phyloP scores from a whole-genome alignment of 179 eudicot species.

The Beta lomatogona region DNA sequence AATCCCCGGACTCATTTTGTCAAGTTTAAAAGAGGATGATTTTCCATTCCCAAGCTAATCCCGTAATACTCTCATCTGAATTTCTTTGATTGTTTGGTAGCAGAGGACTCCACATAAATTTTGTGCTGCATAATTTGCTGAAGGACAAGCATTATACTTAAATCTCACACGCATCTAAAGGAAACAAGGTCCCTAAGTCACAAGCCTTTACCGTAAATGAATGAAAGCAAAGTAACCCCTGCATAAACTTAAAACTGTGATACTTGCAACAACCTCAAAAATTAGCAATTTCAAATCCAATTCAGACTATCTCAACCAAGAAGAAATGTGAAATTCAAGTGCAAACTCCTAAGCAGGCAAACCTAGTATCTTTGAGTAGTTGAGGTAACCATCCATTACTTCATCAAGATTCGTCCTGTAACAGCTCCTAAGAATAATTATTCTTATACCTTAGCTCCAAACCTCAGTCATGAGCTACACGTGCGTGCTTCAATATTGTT shows the following conservation, averaged over 20 bases:
- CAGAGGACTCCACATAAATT: not conserved
- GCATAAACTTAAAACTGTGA: not conserved
- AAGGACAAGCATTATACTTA: not conserved
- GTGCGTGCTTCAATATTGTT: no score
- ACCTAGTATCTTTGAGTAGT: not conserved
- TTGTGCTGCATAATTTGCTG: not conserved
- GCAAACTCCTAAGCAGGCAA: not conserved
- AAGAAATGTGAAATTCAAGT: not conserved
- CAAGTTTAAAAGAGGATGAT: not conserved
- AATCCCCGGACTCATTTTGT: not conserved
- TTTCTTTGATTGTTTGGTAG: not conserved
- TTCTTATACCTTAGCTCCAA: no score
- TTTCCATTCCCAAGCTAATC: not conserved
- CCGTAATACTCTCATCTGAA: not conserved
- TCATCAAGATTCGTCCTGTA: not conserved
- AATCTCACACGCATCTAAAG: not conserved
- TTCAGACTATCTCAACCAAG: not conserved
- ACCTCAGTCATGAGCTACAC: no score
- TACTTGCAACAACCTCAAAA: not conserved
- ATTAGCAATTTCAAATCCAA: not conserved
- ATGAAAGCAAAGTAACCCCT: not conserved
- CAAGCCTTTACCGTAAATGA: not conserved
- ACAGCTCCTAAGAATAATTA: no score
- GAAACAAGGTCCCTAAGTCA: not conserved
- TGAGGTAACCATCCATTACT: not conserved